phyloP scores from a whole-genome alignment of 1,284 basidiomycete species.

The Fomitopsis palustris region DNA sequence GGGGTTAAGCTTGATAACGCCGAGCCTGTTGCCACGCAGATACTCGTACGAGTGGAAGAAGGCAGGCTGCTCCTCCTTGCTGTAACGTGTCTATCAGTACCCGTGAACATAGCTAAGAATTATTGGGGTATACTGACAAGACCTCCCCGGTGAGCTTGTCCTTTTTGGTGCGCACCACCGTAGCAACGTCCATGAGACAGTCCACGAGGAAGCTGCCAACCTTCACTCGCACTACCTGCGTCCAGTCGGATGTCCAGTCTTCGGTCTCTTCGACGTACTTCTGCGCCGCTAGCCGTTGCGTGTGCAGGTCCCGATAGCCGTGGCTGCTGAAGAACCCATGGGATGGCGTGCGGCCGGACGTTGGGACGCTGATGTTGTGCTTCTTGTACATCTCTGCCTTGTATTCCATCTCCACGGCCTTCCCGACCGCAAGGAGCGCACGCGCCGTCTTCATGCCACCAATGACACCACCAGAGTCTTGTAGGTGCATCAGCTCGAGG shows the following conservation, averaged over 20 bases:
- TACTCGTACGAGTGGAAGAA: constrained; percentile 95
- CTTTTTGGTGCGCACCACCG: constrained; percentile 61
- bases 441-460: constrained; percentile 92
- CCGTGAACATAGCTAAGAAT: no score
- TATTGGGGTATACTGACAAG: constrained; percentile 42
- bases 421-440: constrained; percentile 80
- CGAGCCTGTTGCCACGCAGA: constrained; percentile 86
- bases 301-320: constrained; percentile 55
- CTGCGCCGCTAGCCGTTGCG: constrained; percentile 59
- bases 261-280: constrained; percentile 63
- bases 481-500: constrained; percentile 85
- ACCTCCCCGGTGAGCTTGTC: constrained; percentile 55
- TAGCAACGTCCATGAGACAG: constrained; percentile 81
- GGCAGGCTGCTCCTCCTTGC: constrained; percentile 83
- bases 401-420: constrained; percentile 86
- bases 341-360: constrained; percentile 33
- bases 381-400: constrained; percentile 78
- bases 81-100: constrained; percentile 24
- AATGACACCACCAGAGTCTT: constrained; percentile 71
- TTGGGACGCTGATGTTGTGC: constrained; percentile 56
- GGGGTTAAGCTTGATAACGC: constrained; percentile 87
- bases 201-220: constrained; percentile 86
- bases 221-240: constrained; percentile 71
- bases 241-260: constrained; percentile 81
- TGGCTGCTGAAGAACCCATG: constrained; percentile 52